Evolutionary conservation across 192 early-diverging fungal genomes (phyloP), one percentile per base, ranked within the genome.

Genomic region (Coemansia erecta): DNA sequence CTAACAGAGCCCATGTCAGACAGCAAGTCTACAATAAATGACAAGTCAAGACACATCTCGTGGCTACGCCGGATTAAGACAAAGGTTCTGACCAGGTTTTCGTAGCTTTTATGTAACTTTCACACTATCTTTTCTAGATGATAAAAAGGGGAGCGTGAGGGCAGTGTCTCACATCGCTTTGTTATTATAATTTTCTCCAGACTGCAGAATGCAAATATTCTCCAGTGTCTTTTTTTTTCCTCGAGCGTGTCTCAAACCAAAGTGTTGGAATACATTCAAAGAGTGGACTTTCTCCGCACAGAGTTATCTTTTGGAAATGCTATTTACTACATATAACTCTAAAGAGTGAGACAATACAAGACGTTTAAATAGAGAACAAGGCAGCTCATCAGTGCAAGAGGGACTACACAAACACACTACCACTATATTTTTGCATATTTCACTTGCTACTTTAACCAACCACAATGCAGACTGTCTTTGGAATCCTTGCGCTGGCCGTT

Each of bases 401-500:
- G 0, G 35, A 11, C 35, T 37, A 11, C 35, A 37, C 35, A 37
- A 37, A 3, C 35, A 37, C 3, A 37, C 8, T 18, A 4, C 4
- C 5, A 3, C 1, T 21, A 45, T 10, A 8, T 45, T 45, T 45
- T 45, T 45, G 43, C 43, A 45, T 45, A 45, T 10, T 17, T 17
- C 19, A 18, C 3, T 3, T 1, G n/a, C 43, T 17, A 45, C 9
- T 17, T 12, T 2, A 7, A 45, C 3, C 19, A 8, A 7, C 9
- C n/a, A 62, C n/a, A 59, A 77, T 77, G 74, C 56, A 70, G 56
- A 42, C 64, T n/a, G 12, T 60, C 39, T 40, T 61, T 37, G 68
- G 74, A 31, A 45, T 77, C 23, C 15, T 70, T 54, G 74, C 68
- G 23, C 57, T 77, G 52, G 61, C 61, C 26, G 53, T 54, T 46